Evolutionary conservation across 2,329 filamentous ascomycete genomes (phyloP), one percentile per base, ranked within the genome.

Genomic region (Pseudopyrenochaeta lycopersici): DNA sequence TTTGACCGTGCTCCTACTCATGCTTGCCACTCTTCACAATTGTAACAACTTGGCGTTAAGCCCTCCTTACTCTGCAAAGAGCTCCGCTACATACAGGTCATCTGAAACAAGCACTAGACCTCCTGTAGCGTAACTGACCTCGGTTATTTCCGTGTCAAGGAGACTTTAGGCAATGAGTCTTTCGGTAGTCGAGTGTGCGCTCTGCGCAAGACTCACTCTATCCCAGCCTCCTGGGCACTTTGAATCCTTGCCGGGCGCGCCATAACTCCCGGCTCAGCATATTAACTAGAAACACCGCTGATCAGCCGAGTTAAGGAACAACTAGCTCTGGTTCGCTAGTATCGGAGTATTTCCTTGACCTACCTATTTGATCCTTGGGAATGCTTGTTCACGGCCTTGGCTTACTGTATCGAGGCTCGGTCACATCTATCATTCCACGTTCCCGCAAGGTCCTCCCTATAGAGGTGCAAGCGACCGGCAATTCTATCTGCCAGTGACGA

Each of bases 161-260:
- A 27, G 17, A 10, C n/a, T 6, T 15, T 6, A 12, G 9, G 18
- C 11, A 27, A 21, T 23, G 15, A 1, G 5, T 29, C 7, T 12
- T 27, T 17, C 21, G 10, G 27, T 29, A 29, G 11, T 21, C 39
- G 23, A 41, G 10, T 23, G 5, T 18, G 12, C 23, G 3, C 40
- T 14, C 29, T 40, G 14, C 23, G 5, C 46, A 23, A 29, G n/a
- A 7, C 18, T 9, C 29, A 12, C 17, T 31, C 23, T 30, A 43
- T n/a, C 47, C 40, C n/a, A 33, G 23, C 2, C 6, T 46, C 14
- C 45, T 49, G 31, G 47, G 40, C 47, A 49, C 39, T 44, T 35
- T 49, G 36, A 15, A 43, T 11, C 46, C 47, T 15, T 15, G 39
- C n/a, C 30, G 30, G 6, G 30, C 30, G 12, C 23, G 20, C 47